These are phyloP conservation scores for Amaranthus cruentus DNA, from an alignment of 148 eudicot genomes.

Conservation along the genomic window DNA sequence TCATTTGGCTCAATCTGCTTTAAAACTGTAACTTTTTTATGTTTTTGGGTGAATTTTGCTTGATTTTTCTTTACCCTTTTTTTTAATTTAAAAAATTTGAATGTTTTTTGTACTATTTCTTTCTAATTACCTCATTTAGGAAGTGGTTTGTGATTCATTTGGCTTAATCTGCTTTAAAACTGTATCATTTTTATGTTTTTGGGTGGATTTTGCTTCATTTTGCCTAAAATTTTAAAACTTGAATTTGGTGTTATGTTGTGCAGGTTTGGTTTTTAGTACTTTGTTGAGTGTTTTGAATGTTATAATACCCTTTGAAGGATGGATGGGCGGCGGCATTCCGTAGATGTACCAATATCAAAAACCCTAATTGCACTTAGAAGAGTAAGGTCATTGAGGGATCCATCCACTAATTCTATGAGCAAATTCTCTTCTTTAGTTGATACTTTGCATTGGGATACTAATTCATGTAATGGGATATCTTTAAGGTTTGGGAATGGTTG, in stretches of 20 bases:
- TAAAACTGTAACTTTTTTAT: background rate
- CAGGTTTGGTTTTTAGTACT: slow-evolving; percentile 17
- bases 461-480: slow-evolving; percentile 66
- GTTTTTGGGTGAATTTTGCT: slow-evolving; percentile 3
- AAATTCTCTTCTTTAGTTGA: slow-evolving; percentile 59
- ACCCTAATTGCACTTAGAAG: slow-evolving; percentile 79
- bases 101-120: background rate
- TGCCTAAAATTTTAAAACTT: no score
- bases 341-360: slow-evolving; percentile 84
- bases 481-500: slow-evolving; percentile 52
- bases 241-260: background rate
- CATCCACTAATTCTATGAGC: slow-evolving; percentile 80
- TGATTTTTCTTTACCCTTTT: background rate
- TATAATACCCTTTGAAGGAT: slow-evolving; percentile 27
- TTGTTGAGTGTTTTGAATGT: background rate
- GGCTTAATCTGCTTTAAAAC: background rate
- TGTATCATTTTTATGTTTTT: background rate
- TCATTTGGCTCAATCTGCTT: slow-evolving; percentile 9
- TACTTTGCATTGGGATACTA: slow-evolving; percentile 74
- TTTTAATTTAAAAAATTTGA: slow-evolving; percentile 3
- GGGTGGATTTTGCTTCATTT: slow-evolving; percentile 10
- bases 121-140: background rate
- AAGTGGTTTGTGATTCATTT: slow-evolving; percentile 17
- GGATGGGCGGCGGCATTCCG: slow-evolving; percentile 92
- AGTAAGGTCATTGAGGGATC: slow-evolving; percentile 94